Percentiles rank a stretch among this genome's conserved stretches.
These are phyloP conservation scores for Immersiporthe knoxdaviesiana DNA, from an alignment of 2,329 filamentous ascomycete species.

Conservation along the genomic window DNA sequence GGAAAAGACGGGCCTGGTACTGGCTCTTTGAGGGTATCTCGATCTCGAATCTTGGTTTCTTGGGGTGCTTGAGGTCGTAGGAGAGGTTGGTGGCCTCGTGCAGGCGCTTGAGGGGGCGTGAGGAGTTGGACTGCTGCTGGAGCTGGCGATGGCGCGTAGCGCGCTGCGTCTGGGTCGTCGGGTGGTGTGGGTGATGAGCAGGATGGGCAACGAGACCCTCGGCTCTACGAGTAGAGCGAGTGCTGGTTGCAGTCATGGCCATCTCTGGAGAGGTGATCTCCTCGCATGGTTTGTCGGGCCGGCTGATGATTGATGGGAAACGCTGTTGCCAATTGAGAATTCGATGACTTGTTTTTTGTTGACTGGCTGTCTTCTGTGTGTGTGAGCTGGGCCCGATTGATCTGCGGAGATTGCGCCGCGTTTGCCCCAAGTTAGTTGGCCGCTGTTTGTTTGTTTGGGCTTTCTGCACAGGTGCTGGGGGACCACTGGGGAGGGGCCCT, in stretches of 20 bases:
- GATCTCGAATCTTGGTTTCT: conserved; percentile 30
- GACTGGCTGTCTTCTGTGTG: not conserved
- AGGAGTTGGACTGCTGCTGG: conserved; percentile 22
- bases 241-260: conserved; percentile 32
- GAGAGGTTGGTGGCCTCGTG: conserved; percentile 30
- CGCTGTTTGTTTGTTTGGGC: not conserved
- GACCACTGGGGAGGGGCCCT: not conserved
- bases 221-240: conserved; percentile 31
- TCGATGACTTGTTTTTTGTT: conserved; percentile 17
- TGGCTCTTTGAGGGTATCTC: conserved; percentile 30
- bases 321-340: conserved; percentile 24
- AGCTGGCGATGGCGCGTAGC: conserved; percentile 28
- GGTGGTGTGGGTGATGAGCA: conserved; percentile 24
- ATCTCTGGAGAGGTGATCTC: conserved; percentile 26
- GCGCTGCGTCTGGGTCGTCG: conserved; percentile 14
- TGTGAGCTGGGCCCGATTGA: conserved; percentile 3
- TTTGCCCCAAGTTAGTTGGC: not conserved
- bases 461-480: not conserved
- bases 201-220: conserved; percentile 29
- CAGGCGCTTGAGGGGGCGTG: conserved; percentile 29
- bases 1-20: conserved; percentile 28
- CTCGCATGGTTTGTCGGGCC: conserved; percentile 26
- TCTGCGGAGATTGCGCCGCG: conserved; percentile 11
- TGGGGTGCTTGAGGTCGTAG: conserved; percentile 28
- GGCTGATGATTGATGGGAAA: conserved; percentile 19